Percentiles rank a stretch among this genome's conserved stretches.
phyloP scores from a whole-genome alignment of 2,329 filamentous ascomycete species.

The Diaporthe citri region DNA sequence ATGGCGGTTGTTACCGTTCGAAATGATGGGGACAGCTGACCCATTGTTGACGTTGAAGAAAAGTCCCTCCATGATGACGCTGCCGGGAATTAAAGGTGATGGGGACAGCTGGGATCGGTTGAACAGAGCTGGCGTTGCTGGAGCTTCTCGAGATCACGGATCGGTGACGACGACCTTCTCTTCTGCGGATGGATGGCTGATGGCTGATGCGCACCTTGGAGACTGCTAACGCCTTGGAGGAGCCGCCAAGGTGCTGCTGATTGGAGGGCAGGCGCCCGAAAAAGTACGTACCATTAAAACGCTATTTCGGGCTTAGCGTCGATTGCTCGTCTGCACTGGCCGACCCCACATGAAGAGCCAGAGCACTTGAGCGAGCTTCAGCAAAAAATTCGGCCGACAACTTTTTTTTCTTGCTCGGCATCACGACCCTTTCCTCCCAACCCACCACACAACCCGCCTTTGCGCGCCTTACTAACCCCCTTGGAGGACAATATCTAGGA shows the following conservation, averaged over 20 bases:
- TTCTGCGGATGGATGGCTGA: constrained; percentile 3
- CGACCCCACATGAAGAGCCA: constrained; percentile 36
- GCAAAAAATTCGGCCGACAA: constrained; percentile 40
- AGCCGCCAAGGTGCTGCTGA: constrained; percentile 21
- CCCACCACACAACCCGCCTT: constrained; percentile 33
- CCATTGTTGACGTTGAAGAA: constrained; percentile 96
- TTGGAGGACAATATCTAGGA: constrained; percentile 39
- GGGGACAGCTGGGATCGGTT: constrained; percentile 13
- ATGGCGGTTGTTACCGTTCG: neutral
- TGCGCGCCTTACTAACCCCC: constrained; percentile 44
- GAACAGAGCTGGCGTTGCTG: constrained; percentile 2
- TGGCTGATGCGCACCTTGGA: constrained; percentile 28
- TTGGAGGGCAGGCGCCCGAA: constrained; percentile 24
- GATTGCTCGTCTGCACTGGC: constrained; percentile 26
- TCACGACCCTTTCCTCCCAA: constrained; percentile 29
- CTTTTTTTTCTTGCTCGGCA: constrained; percentile 33
- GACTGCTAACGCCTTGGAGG: neutral
- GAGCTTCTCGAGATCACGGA: neutral
- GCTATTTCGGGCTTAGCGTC: constrained; percentile 19
- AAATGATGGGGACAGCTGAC: constrained; percentile 56
- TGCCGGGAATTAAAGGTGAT: constrained; percentile 11
- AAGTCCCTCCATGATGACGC: constrained; percentile 82
- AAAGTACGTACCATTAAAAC: constrained; percentile 16
- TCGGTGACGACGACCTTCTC: constrained; percentile 37
- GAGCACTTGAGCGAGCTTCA: constrained; percentile 33